Base-by-base conservation (phyloP, 2,329 filamentous ascomycete species). In the Apiospora arundinis region DNA sequence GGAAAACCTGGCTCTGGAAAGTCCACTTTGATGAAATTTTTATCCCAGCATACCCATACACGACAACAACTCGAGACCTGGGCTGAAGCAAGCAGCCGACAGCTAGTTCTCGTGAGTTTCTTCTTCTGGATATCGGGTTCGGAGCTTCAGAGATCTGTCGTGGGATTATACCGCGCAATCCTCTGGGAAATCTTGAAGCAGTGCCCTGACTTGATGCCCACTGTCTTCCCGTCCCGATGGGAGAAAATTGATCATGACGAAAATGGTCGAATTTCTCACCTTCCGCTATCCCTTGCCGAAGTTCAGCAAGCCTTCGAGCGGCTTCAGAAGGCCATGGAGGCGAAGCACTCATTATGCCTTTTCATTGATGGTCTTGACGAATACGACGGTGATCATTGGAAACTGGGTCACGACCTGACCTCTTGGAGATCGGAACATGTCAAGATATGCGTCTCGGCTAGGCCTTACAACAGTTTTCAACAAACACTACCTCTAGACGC, bases 291-390 rank as follows among this genome's bases (percentile, higher is more conserved):
- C 21, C 1, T 40, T 42, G 14, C 28, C 8, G 56, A 65, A 21
- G 21, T 21, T 5, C 25, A 32, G 11, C 9, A 37, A 65, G 56
- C 56, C 4, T 65, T 65, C 14, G 56, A 32, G 28, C 12, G 25
- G 12, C 28, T 65, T 9, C 28, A 28, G 12, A 40, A 23, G 0
- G 9, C 12, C 23, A 12, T 65, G 12, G 28, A 0, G 2, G 7
- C 14, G 21, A 21, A 14, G 16, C 21, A 65, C 11, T 28, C 37
- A 6, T 14, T 65, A 11, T 65, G 56, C 28, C 2, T 65, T 1
- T 65, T 65, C 14, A 65, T 65, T 16, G 56, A 65, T 21, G 56
- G 56, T 4, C 56, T 65, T 23, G 56, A 65, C n/a, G 56, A 65
- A 9, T 65, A 18, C 28, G 28, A 42, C 2, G 56, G 56, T 4